Evolutionary conservation across 2,329 filamentous ascomycete genomes (phyloP).

Genomic region (Botrytis deweyae): DNA sequence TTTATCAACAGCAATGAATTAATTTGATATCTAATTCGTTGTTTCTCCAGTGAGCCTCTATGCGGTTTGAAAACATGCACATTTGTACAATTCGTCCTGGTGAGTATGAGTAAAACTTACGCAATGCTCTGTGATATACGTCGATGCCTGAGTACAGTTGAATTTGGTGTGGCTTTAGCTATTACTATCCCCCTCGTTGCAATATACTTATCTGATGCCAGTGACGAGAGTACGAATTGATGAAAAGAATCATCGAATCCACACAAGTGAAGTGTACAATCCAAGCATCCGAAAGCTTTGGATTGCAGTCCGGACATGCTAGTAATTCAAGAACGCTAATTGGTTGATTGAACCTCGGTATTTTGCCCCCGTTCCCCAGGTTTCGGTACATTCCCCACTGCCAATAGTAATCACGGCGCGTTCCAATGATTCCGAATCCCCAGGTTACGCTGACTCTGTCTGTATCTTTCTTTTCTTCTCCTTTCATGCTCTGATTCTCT

Average conservation of each 20-base stretch:
- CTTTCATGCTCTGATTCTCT: neutral
- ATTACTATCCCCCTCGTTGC: neutral
- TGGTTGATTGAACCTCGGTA: conserved; percentile 11
- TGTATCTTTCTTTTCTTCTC: neutral
- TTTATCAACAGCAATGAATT: neutral
- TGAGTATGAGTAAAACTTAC: neutral
- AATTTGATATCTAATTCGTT: neutral
- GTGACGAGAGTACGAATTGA: neutral
- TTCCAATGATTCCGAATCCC: neutral
- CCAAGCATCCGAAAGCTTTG: neutral
- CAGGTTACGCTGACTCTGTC: neutral
- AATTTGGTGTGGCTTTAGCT: neutral
- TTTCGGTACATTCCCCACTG: neutral
- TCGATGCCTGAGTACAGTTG: neutral
- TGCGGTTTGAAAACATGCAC: neutral
- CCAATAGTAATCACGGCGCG: neutral
- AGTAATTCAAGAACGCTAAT: neutral
- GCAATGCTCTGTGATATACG: neutral
- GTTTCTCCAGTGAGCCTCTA: neutral
- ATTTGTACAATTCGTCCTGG: neutral
- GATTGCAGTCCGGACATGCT: neutral
- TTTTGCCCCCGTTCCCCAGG: conserved; percentile 8
- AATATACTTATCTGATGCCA: neutral
- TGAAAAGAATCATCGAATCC: neutral
- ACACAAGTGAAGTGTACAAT: neutral